Conservation (phyloP, 1,284 basidiomycete species). For the Cutaneotrichosporon mucoides region DNA sequence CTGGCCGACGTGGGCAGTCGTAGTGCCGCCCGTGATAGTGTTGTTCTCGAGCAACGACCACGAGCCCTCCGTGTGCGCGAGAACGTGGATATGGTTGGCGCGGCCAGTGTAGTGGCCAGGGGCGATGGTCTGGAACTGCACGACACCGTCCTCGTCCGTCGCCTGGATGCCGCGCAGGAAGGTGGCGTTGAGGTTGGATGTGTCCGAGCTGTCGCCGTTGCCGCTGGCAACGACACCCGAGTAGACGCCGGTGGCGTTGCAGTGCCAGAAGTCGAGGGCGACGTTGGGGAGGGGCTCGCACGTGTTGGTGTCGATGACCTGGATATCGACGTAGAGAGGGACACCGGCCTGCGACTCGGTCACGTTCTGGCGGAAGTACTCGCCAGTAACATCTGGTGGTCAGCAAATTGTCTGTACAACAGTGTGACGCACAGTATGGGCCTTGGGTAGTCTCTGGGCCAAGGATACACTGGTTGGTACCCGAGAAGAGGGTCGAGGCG, state of each 20-base stretch:
- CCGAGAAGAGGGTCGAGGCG: slow-evolving; percentile 11
- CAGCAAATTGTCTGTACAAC: background rate
- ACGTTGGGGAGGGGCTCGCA: slow-evolving; percentile 65
- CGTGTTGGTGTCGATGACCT: slow-evolving; percentile 62
- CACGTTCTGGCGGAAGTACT: slow-evolving; percentile 53
- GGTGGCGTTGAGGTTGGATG: slow-evolving; percentile 48
- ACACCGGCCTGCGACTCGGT: slow-evolving; percentile 56
- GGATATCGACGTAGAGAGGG: slow-evolving; percentile 41
- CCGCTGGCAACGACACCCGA: slow-evolving; percentile 50
- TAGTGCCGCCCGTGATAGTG: slow-evolving; percentile 44
- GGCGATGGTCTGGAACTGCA: slow-evolving; percentile 64
- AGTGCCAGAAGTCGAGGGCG: slow-evolving; percentile 66
- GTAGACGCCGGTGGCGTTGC: slow-evolving; percentile 53
- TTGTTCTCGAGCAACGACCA: slow-evolving; percentile 20
- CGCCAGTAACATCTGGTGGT: slow-evolving; percentile 20
- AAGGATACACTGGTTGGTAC: slow-evolving; percentile 17
- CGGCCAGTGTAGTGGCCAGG: slow-evolving; percentile 56
- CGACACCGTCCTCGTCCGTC: slow-evolving; percentile 63
- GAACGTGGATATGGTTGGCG: slow-evolving; percentile 25
- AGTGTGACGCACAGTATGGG: slow-evolving; percentile 18
- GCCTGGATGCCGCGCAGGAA: slow-evolving; percentile 65
- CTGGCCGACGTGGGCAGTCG: slow-evolving; percentile 49
- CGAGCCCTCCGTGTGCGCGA: slow-evolving; percentile 18
- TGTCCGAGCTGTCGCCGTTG: slow-evolving; percentile 39
- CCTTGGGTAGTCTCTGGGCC: slow-evolving; percentile 23